These are phyloP conservation scores for Papilionanthe hybrid DNA, from an alignment of 116 monocot genomes.

Conservation along the genomic window DNA sequence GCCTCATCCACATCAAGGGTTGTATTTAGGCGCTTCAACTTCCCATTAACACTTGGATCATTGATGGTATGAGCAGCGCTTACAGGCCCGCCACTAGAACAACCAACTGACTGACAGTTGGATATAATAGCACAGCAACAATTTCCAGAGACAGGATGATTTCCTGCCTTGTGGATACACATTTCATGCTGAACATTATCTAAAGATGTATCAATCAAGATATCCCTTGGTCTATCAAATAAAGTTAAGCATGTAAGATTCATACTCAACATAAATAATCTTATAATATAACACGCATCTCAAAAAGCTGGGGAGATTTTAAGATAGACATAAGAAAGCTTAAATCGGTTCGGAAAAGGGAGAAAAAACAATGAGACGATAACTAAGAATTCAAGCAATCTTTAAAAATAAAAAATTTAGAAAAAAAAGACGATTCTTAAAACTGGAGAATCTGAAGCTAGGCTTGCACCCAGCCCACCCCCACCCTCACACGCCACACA, in stretches of 20 bases:
- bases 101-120: conserved; percentile 27
- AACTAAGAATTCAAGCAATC: too few relatives aligned
- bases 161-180: conserved; percentile 24
- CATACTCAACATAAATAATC: not conserved
- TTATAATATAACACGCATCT: not conserved
- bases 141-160: conserved; percentile 13
- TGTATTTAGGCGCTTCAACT: conserved; percentile 12
- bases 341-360: not conserved
- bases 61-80: conserved; percentile 11
- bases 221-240: conserved; percentile 16
- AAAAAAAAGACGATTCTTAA: too few relatives aligned
- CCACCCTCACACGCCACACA: too few relatives aligned
- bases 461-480: too few relatives aligned
- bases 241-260: conserved; percentile 3
- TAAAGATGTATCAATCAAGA: conserved; percentile 12
- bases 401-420: too few relatives aligned
- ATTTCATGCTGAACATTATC: conserved; percentile 18
- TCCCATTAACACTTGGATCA: conserved; percentile 20
- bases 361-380: too few relatives aligned
- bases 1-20: conserved; percentile 16
- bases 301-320: not conserved
- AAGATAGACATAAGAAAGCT: not conserved
- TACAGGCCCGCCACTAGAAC: conserved; percentile 12
- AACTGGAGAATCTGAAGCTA: too few relatives aligned
- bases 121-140: conserved; percentile 28